These are phyloP conservation scores for Penicillium brevicompactum DNA, from an alignment of 2,329 filamentous ascomycete genomes.

Conservation along the genomic window DNA sequence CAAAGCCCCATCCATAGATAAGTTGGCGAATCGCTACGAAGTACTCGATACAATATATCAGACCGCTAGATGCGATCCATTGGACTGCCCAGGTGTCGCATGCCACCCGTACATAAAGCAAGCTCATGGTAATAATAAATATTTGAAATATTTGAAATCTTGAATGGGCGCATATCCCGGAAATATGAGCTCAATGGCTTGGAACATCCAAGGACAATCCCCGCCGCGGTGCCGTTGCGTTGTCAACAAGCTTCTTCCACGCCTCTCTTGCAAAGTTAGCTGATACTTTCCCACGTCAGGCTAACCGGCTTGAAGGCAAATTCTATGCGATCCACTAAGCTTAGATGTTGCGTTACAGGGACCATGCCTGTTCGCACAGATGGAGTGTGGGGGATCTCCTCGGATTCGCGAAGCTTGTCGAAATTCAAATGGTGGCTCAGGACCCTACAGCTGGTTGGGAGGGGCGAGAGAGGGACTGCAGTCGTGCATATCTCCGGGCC, in stretches of 20 bases:
- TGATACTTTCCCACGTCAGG: background rate
- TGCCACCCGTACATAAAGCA: background rate
- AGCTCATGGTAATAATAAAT: background rate
- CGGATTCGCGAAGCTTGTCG: conserved; percentile 12
- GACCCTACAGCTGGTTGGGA: background rate
- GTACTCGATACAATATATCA: background rate
- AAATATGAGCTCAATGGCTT: background rate
- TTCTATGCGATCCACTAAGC: conserved; percentile 2
- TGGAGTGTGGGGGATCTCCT: conserved; percentile 5
- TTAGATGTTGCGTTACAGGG: conserved; percentile 3
- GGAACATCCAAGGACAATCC: background rate
- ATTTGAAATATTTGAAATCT: background rate
- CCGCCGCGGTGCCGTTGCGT: background rate
- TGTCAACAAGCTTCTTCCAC: conserved; percentile 13
- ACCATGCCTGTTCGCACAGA: conserved; percentile 4
- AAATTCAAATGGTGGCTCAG: conserved; percentile 5
- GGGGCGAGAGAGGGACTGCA: conserved; percentile 2
- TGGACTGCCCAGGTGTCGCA: background rate
- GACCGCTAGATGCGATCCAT: background rate
- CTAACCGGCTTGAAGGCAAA: background rate
- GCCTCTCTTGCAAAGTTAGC: background rate
- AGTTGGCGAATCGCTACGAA: too few relatives aligned
- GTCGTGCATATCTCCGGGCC: conserved; percentile 3
- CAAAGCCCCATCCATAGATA: background rate
- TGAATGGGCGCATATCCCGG: background rate